These are phyloP conservation scores for Cyclotella choctawhatcheeana DNA, from an alignment of 108 stramenopile species.

Conservation along the genomic window DNA sequence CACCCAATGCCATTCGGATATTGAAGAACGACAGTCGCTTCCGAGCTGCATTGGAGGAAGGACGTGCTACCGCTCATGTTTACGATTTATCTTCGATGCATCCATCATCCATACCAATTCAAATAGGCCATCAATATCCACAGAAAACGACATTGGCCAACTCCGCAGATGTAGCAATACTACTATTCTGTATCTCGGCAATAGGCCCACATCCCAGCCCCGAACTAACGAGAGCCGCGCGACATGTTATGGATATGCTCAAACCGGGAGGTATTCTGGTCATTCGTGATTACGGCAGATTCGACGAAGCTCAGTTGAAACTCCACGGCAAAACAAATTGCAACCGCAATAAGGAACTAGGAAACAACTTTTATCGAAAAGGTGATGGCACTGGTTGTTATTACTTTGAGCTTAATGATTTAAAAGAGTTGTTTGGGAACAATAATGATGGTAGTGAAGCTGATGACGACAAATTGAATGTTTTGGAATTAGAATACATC, in stretches of 20 bases:
- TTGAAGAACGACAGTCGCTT: constrained; percentile 68
- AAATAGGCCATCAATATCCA: constrained; percentile 20
- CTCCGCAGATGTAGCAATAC: constrained; percentile 63
- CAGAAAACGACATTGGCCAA: constrained; percentile 45
- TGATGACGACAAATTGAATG: constrained; percentile 44
- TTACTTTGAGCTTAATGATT: constrained; percentile 50
- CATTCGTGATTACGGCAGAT: constrained; percentile 64
- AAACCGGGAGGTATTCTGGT: constrained; percentile 53
- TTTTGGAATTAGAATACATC: constrained; percentile 48
- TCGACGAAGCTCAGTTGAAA: constrained; percentile 60
- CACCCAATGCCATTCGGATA: constrained; percentile 62
- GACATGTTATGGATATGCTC: constrained; percentile 40
- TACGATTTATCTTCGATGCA: constrained; percentile 61
- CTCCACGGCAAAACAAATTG: too few species aligned
- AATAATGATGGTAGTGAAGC: too few species aligned
- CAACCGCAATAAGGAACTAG: constrained; percentile 23
- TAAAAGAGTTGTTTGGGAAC: constrained; percentile 40
- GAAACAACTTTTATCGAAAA: constrained; percentile 45
- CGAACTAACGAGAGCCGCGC: constrained; percentile 33
- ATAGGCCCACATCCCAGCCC: constrained; percentile 57
- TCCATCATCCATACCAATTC: constrained; percentile 32
- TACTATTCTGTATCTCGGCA: constrained; percentile 88
- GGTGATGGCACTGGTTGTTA: constrained; percentile 52
- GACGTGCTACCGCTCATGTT: constrained; percentile 54
- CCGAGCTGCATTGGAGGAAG: constrained; percentile 26